Evolutionary conservation across 352 stramenopile species (phyloP), one percentile per base, ranked within the genome.

Genomic region (Phytopythium chamaehyphon): DNA sequence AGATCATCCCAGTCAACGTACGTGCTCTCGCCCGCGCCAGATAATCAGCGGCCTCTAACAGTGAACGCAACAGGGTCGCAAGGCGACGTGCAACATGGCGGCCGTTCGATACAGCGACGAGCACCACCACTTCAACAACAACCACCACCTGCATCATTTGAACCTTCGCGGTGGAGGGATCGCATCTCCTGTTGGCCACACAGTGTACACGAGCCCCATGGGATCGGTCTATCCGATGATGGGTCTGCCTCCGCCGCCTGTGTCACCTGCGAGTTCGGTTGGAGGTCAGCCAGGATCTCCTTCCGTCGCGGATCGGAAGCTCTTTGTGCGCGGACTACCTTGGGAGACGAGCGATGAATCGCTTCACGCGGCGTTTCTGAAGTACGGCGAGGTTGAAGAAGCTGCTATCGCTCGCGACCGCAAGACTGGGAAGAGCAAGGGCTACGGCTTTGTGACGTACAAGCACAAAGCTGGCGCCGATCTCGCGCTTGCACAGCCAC

Each of bases 391-490:
- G 12, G 44, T 90, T n/a, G 64, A 78, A 22, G 63, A 72, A 43
- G 66, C 70, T 26, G 57, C 57, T 22, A 61, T 90, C 40, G 63
- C 71, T 19, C 60, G 66, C 14, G 71, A 92, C 47, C 74, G 62
- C 18, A 59, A 69, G 23, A 86, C 78, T 0, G 76, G 73, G 26
- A 82, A 78, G 55, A 82, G 61, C 59, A 88, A 84, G 53, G 71
- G 78, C n/a, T 91, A 74, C 51, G 81, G 69, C 23, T 90, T 88
- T 37, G 69, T 89, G 46, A 85, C 64, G 26, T 91, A 68, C 54
- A 62, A 62, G 26, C 57, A 86, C n/a, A 71, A 76, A 38, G 43
- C 53, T n/a, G 57, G 55, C 2, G 78, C 73, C 0, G 57, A 74
- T 16, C 55, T 47, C 23, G 76, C 81, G 26, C 61, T 91, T n/a